Evolutionary conservation across 257 asterid genomes (phyloP).

Genomic region (Przewalskia tangutica): DNA sequence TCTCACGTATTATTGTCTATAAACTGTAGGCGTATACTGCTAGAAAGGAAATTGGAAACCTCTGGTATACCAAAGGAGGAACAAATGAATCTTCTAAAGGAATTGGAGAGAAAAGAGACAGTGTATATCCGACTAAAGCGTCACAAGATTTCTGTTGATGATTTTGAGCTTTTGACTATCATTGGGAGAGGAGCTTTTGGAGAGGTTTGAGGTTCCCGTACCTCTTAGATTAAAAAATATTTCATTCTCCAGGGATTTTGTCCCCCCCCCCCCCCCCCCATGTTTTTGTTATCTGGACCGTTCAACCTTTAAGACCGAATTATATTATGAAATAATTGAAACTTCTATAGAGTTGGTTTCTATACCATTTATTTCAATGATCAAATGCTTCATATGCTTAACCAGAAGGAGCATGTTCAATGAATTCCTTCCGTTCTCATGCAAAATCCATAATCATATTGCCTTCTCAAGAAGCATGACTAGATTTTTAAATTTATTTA

Average conservation of each 20-base stretch:
- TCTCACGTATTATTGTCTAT: not conserved
- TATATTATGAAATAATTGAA: not conserved
- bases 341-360: not conserved
- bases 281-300: not conserved
- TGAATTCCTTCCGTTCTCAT: not conserved
- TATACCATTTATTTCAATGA: not conserved
- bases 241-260: not conserved
- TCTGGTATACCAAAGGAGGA: slow-evolving; percentile 65
- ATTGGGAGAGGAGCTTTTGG: slow-evolving; percentile 92
- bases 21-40: slow-evolving; percentile 47
- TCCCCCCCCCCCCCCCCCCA: not conserved
- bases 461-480: not conserved
- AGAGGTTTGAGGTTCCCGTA: slow-evolving; percentile 45
- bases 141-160: slow-evolving; percentile 61
- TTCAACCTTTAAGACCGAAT: not conserved
- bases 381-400: not conserved
- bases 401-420: not conserved
- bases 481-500: not conserved
- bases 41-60: slow-evolving; percentile 47
- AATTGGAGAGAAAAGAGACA: slow-evolving; percentile 69
- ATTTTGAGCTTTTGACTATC: slow-evolving; percentile 61
- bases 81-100: slow-evolving; percentile 49
- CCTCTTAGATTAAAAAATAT: not conserved
- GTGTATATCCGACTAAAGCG: slow-evolving; percentile 72
- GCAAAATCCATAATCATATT: not conserved